Evolutionary conservation across 768 basidiomycete species (phyloP), one percentile per base, ranked within the genome.

Genomic region (Lactarius sp.): DNA sequence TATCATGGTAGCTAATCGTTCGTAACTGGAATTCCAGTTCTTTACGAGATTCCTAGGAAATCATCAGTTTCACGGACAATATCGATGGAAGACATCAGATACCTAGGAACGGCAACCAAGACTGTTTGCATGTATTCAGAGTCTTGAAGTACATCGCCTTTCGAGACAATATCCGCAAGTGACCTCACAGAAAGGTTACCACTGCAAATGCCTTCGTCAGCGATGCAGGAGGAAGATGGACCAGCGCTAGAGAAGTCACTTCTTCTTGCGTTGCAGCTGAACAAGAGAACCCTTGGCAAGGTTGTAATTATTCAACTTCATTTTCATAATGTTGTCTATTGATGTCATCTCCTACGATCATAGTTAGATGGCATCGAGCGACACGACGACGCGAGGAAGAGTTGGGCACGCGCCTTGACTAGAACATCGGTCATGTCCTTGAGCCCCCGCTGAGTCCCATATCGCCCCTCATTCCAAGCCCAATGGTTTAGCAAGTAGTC

Each of bases 81-180:
- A 47, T 34, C 59, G 27, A 22, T 16, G 8, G 42, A 44, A 41
- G 65, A 27, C 53, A 53, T 37, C 6, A 73, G 82, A 74, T 75
- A 97, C 96, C 86, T 96, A 52, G 96, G 95, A 36, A 98, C 93
- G 6, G 94, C 95, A 6, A 98, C 93, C 7, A 98, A 75, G 33
- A 95, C 74, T 0, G 95, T 94, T 74, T 98, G 92, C 68, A 98
- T 78, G 73, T 94, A 98, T 72, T 99, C 97, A 3, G 94, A 96
- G 63, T 94, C 88, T 58, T 85, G 81, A 54, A 97, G 81, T 71
- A 97, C 83, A 72, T 97, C 83, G 8, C 89, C 86, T 66, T 85
- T 83, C 44, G 85, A 82, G 41, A 98, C 91, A 27, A 98, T 77
- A 57, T 97, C 95, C 18, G 83, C 85, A 31, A 98, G 79, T 8